Percentiles rank a stretch among this genome's conserved stretches.
phyloP scores from a whole-genome alignment of 129 eudicot genomes.

The Centrapalus pauciflorus region DNA sequence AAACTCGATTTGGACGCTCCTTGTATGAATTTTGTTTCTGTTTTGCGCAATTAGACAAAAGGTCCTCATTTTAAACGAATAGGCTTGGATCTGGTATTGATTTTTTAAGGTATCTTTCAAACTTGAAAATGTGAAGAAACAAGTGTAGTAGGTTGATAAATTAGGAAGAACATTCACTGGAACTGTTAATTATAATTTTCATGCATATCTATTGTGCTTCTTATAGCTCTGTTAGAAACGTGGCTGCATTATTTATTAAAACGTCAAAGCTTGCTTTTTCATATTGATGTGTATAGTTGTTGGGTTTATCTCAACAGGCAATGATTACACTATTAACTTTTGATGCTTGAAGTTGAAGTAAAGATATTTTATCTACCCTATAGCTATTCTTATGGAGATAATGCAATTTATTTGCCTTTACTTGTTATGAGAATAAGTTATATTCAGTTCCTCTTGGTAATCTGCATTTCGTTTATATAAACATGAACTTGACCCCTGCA shows the following conservation, averaged over 20 bases:
- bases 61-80: neutral
- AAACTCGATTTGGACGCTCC: neutral
- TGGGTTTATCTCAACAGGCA: neutral
- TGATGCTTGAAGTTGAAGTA: neutral
- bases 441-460: neutral
- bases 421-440: neutral
- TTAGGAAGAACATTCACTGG: neutral
- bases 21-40: neutral
- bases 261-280: neutral
- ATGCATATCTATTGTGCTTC: neutral
- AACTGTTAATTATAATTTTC: neutral
- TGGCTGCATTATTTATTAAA: neutral
- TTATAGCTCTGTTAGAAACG: neutral
- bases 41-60: conserved; percentile 10
- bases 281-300: neutral
- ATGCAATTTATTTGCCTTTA: neutral
- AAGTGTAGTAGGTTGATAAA: neutral
- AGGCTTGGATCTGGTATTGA: neutral
- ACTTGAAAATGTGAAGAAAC: neutral
- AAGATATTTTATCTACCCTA: neutral
- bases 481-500: conserved; percentile 17
- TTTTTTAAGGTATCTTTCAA: neutral
- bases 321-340: neutral
- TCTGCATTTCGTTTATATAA: neutral
- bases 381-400: neutral